Conservation (phyloP, 495 filamentous ascomycete species). For the Chaetomium tenue region DNA sequence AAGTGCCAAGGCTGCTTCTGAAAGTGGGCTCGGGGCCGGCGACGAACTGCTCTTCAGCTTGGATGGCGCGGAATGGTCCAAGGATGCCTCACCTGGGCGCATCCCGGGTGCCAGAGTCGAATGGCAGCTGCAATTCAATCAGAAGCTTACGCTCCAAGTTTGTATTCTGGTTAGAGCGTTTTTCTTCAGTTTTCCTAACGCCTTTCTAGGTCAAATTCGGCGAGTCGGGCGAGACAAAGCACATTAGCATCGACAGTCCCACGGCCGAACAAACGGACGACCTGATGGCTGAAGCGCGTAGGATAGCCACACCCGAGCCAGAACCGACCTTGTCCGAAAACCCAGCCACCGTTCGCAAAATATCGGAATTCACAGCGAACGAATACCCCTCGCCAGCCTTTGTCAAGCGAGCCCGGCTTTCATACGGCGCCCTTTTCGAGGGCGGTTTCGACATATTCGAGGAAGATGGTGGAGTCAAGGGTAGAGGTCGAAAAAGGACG, state of each 20-base stretch:
- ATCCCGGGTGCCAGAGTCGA: conserved; percentile 68
- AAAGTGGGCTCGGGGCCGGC: conserved; percentile 66
- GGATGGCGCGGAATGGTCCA: conserved; percentile 59
- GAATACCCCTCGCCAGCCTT: conserved; percentile 77
- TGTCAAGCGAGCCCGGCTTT: conserved; percentile 60
- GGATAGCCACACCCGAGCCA: conserved; percentile 13
- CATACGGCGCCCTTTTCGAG: conserved; percentile 58
- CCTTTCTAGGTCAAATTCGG: conserved; percentile 32
- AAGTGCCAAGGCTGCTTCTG: conserved; percentile 66
- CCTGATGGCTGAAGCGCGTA: conserved; percentile 6
- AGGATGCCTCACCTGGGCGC: conserved; percentile 50
- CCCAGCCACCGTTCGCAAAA: conserved; percentile 24
- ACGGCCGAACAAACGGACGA: conserved; percentile 17
- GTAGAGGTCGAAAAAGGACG: conserved; percentile 66
- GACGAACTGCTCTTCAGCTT: conserved; percentile 71
- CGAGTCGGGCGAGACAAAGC: conserved; percentile 38
- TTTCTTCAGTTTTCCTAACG: conserved; percentile 9
- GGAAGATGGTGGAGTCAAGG: conserved; percentile 65
- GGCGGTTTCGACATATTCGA: conserved; percentile 64
- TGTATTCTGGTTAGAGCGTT: not conserved
- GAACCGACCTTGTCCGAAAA: conserved; percentile 5
- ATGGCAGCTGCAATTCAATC: conserved; percentile 68
- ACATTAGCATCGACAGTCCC: conserved; percentile 51
- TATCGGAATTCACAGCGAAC: conserved; percentile 28
- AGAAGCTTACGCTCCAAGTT: conserved; percentile 62